Evolutionary conservation across 2,329 filamentous ascomycete species (phyloP).

Genomic region (Colletotrichum endophyticum): DNA sequence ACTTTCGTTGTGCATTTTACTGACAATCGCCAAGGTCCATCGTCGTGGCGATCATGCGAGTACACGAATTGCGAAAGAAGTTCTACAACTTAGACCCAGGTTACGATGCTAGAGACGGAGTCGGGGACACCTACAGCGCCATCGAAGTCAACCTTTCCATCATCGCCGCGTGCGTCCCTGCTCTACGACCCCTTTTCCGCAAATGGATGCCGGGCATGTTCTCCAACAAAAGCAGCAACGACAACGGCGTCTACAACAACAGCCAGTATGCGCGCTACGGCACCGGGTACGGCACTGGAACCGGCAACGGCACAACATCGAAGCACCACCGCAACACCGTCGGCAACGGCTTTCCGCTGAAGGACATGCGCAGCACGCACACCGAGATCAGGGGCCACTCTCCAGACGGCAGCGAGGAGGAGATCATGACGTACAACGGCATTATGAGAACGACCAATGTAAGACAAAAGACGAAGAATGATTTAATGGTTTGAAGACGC

Average conservation of each 20-base stretch:
- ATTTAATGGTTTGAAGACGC: background rate
- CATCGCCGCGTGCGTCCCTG: slow-evolving; percentile 38
- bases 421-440: slow-evolving; percentile 45
- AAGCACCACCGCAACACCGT: slow-evolving; percentile 12
- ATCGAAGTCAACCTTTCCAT: slow-evolving; percentile 43
- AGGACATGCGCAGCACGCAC: slow-evolving; percentile 29
- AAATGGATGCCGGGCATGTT: slow-evolving; percentile 22
- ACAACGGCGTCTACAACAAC: slow-evolving; percentile 17
- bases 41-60: background rate
- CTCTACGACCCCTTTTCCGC: slow-evolving; percentile 36
- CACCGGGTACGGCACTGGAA: slow-evolving; percentile 24
- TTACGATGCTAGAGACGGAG: background rate
- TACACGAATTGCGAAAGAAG: background rate
- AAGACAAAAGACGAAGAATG: background rate
- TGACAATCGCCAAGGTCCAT: slow-evolving; percentile 8
- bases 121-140: slow-evolving; percentile 31
- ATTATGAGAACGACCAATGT: slow-evolving; percentile 29
- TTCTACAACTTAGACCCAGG: background rate
- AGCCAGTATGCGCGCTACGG: slow-evolving; percentile 27
- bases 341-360: slow-evolving; percentile 17
- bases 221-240: background rate
- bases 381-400: slow-evolving; percentile 39
- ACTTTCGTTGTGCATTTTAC: slow-evolving; percentile 5
- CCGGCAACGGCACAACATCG: slow-evolving; percentile 23
- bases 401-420: slow-evolving; percentile 39